Percentiles rank a stretch among this genome's conserved stretches.
Conservation (phyloP, 2,329 filamentous ascomycete species). For the Colletotrichum gloeosporioides region DNA sequence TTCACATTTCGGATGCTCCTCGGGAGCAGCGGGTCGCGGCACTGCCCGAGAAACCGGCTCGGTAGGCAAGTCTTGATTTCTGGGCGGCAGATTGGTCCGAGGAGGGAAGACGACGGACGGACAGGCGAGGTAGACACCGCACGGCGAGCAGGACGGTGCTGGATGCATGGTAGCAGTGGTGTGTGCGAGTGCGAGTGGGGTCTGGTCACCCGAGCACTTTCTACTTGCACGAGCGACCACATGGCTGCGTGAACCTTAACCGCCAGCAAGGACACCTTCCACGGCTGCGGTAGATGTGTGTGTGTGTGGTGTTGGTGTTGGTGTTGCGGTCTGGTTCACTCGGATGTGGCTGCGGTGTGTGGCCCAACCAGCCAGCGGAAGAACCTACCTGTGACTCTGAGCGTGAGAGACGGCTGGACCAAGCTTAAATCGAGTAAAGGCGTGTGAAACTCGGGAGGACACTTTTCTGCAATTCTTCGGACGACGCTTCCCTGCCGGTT, state of each 20-base stretch:
- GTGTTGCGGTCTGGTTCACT: background rate
- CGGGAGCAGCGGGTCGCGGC: slow-evolving; percentile 5
- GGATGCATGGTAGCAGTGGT: background rate
- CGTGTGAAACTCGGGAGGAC: slow-evolving; percentile 12
- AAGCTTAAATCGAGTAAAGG: slow-evolving; percentile 9
- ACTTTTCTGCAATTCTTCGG: background rate
- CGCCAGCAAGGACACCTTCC: background rate
- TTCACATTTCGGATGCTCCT: background rate
- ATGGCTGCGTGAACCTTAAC: background rate
- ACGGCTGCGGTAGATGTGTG: background rate
- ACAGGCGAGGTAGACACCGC: background rate
- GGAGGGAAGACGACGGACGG: background rate
- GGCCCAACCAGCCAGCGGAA: background rate
- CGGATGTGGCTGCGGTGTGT: background rate
- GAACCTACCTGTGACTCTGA: slow-evolving; percentile 4
- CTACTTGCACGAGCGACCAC: background rate
- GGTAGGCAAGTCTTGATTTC: background rate
- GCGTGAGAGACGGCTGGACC: slow-evolving; percentile 19
- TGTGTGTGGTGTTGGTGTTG: background rate
- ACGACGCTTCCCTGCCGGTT: background rate
- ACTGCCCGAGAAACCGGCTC: slow-evolving; percentile 2
- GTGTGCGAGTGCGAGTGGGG: background rate
- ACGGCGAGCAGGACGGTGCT: background rate
- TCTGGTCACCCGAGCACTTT: slow-evolving; percentile 6
- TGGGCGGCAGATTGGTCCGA: background rate